Evolutionary conservation across 2,329 filamentous ascomycete genomes (phyloP).

Genomic region (Aspergillus clavatus): DNA sequence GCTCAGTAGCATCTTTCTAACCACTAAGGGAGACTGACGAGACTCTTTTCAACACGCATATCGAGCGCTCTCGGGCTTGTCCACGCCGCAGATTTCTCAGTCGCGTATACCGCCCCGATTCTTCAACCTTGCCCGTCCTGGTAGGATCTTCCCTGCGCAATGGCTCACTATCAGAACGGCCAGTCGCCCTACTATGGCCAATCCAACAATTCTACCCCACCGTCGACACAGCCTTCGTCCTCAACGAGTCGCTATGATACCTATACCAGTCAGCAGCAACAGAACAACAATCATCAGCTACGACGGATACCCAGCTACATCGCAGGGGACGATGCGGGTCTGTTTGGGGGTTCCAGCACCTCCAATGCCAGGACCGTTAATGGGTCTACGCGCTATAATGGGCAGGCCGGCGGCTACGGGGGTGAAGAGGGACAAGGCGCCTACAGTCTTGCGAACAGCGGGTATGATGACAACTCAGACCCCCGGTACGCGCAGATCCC

Average conservation of each 20-base stretch:
- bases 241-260: slow-evolving; percentile 36
- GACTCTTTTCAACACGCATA: not conserved
- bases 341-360: slow-evolving; percentile 37
- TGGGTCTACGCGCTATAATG: slow-evolving; percentile 29
- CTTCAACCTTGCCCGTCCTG: not conserved
- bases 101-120: not conserved
- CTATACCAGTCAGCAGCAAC: slow-evolving; percentile 29
- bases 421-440: slow-evolving; percentile 32
- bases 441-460: slow-evolving; percentile 21
- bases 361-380: slow-evolving; percentile 32
- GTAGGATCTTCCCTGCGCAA: slow-evolving; percentile 21
- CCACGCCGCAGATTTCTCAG: not conserved
- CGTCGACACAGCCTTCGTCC: slow-evolving; percentile 26
- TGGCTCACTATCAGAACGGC: slow-evolving; percentile 55
- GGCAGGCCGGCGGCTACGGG: slow-evolving; percentile 33
- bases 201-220: slow-evolving; percentile 24
- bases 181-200: slow-evolving; percentile 45
- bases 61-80: not conserved
- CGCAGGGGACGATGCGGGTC: slow-evolving; percentile 64
- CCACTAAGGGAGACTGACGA: not conserved
- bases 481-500: slow-evolving; percentile 35
- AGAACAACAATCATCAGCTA: slow-evolving; percentile 39
- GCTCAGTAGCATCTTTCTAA: not conserved
- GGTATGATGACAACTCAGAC: slow-evolving; percentile 29
- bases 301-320: slow-evolving; percentile 67